Conservation (phyloP, 1,139 yeast species). For the Pichia sp. region DNA sequence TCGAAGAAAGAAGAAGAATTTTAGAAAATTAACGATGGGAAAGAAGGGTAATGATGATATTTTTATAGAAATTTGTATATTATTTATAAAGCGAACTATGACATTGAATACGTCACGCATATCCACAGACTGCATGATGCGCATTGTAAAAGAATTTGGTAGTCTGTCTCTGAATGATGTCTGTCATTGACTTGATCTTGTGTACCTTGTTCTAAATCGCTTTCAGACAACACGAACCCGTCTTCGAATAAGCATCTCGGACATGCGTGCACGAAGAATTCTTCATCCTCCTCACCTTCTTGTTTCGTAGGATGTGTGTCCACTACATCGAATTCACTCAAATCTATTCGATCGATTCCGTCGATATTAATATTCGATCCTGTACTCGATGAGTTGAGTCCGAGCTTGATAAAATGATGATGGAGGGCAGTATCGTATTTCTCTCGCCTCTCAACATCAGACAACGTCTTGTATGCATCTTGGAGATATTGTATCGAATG, state of each 20-base stretch:
- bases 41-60: neutral
- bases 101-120: conserved; percentile 53
- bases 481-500: conserved; percentile 38
- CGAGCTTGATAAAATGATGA: conserved; percentile 42
- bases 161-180: conserved; percentile 35
- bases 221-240: conserved; percentile 60
- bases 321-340: conserved; percentile 38
- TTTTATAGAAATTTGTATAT: no score
- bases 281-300: conserved; percentile 27
- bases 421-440: conserved; percentile 50
- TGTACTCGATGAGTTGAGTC: conserved; percentile 31
- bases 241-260: conserved; percentile 64
- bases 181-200: conserved; percentile 1
- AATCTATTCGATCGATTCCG: conserved; percentile 18
- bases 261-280: conserved; percentile 54
- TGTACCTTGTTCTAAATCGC: conserved; percentile 53
- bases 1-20: conserved; percentile 41
- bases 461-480: conserved; percentile 57
- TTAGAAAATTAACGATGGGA: neutral
- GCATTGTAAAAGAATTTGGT: conserved; percentile 75
- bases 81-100: no score
- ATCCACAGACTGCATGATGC: conserved; percentile 82
- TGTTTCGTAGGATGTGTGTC: conserved; percentile 13
- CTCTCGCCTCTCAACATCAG: conserved; percentile 38
- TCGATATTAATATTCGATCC: conserved; percentile 6